Evolutionary conservation across 768 basidiomycete genomes (phyloP).

Genomic region (Podaxis sp.): DNA sequence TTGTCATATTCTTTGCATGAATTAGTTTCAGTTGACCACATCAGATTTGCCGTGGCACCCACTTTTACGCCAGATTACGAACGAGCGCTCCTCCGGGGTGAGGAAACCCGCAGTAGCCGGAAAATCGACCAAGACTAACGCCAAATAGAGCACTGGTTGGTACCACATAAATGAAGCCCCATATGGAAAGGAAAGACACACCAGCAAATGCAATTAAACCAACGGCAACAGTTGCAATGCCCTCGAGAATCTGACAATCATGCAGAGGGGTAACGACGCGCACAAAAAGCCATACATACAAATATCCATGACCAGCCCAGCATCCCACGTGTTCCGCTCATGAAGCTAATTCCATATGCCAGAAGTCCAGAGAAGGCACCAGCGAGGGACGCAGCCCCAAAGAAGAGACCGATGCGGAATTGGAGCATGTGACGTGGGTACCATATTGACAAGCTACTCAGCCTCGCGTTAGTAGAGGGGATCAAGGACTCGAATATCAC

Average conservation of each 20-base stretch:
- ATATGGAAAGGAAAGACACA: constrained; percentile 19
- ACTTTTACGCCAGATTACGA: constrained; percentile 57
- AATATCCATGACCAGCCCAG: constrained; percentile 72
- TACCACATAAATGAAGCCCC: not conserved
- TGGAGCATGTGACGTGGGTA: constrained; percentile 64
- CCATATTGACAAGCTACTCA: constrained; percentile 59
- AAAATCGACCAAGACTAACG: constrained; percentile 58
- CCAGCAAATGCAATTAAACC: constrained; percentile 53
- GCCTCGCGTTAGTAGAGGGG: not conserved
- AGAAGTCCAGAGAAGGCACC: constrained; percentile 63
- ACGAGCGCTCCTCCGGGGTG: constrained; percentile 57
- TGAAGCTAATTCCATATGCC: constrained; percentile 53
- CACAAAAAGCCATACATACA: constrained; percentile 28
- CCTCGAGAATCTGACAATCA: constrained; percentile 55
- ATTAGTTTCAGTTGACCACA: not conserved
- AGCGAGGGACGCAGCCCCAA: constrained; percentile 60
- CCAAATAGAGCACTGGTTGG: not conserved
- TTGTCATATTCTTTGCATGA: constrained; percentile 47
- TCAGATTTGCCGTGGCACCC: constrained; percentile 15
- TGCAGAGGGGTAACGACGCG: not conserved
- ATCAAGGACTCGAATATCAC: not conserved
- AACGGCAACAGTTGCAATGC: constrained; percentile 56
- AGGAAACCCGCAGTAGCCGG: constrained; percentile 58
- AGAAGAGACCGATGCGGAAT: constrained; percentile 60
- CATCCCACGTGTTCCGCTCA: constrained; percentile 43